These are phyloP conservation scores for Psophocarpus tetragonolobus DNA, from an alignment of 306 rosid genomes.

Conservation along the genomic window DNA sequence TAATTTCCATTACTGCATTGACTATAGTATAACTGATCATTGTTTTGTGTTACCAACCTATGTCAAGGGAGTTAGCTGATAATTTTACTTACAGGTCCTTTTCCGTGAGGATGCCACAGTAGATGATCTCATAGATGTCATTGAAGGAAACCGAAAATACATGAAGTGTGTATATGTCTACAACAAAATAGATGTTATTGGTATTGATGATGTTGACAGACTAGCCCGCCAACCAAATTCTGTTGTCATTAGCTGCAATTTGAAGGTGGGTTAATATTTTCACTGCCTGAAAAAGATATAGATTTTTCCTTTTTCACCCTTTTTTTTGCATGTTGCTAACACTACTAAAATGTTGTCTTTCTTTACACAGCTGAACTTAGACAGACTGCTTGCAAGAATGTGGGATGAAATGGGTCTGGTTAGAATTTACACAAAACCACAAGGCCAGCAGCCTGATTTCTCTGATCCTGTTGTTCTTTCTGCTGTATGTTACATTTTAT, in stretches of 20 bases:
- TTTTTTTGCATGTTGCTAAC: slow-evolving; percentile 2
- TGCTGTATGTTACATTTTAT: slow-evolving; percentile 59
- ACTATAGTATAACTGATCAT: background rate
- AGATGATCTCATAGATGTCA: slow-evolving; percentile 97
- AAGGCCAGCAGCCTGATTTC: slow-evolving; percentile 99
- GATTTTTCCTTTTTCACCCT: background rate
- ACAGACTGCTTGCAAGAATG: slow-evolving; percentile 92
- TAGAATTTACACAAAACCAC: slow-evolving; percentile 96
- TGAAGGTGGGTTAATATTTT: slow-evolving; percentile 58
- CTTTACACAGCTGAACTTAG: slow-evolving; percentile 82
- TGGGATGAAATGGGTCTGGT: slow-evolving; percentile 99
- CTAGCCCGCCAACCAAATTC: slow-evolving; percentile 94
- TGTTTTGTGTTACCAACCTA: background rate
- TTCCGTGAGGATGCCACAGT: slow-evolving; percentile 99
- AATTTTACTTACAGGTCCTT: slow-evolving; percentile 61
- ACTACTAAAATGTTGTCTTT: slow-evolving; percentile 16
- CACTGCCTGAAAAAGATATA: slow-evolving; percentile 20
- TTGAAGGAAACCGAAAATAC: slow-evolving; percentile 98
- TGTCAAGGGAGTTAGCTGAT: slow-evolving; percentile 1
- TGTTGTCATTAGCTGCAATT: slow-evolving; percentile 95
- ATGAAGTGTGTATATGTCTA: slow-evolving; percentile 97
- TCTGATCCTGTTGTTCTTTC: slow-evolving; percentile 93
- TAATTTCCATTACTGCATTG: slow-evolving; percentile 7
- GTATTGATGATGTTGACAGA: slow-evolving; percentile 95
- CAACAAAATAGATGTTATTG: slow-evolving; percentile 97